Evolutionary conservation across 331 rosid species (phyloP), one percentile per base, ranked within the genome.

Genomic region (Malus hybrid): DNA sequence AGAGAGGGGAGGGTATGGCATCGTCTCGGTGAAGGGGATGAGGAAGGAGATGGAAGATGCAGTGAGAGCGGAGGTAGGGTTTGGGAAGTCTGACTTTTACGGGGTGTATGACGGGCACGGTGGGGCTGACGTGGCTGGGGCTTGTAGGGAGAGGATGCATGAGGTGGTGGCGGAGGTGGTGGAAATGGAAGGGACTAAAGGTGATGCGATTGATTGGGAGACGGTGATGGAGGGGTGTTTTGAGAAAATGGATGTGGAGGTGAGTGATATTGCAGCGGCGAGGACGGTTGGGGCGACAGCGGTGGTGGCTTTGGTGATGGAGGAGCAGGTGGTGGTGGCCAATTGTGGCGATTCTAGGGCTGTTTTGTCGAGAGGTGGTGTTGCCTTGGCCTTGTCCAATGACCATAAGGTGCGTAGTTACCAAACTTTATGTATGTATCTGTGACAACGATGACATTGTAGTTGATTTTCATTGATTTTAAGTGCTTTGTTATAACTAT

Each of bases 311-410:
- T 83, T 93, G 52, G 83, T 90, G 20, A 78, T 79, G 13, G 73
- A 56, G 70, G 80, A 63, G 59, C 84, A 78, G 76, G 77, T 93
- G n/a, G 85, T 93, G 20, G 88, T 91, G 46, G 98, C 94, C 1
- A 91, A 93, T 75, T 93, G 98, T 68, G 98, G 97, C n/a, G 98
- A 90, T 67, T 83, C 78, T 82, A 82, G 98, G 78, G 98, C 96
- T 3, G 96, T 93, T 16, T 22, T 93, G 86, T 90, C 84, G 10
- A 88, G 94, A 75, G 94, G 81, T n/a, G 93, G 93, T 14, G 74
- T 78, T 73, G 74, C 88, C 13, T 33, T 88, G 57, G 81, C 88
- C 62, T 87, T 93, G 87, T 91, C 96, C 54, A 42, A 50, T 56
- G 96, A 93, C 81, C 97, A 93, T 50, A 93, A 90, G 97, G 98